Evolutionary conservation across 805 yeast genomes (phyloP), one percentile per base, ranked within the genome.

Genomic region (Saccharomycopsis amapae): DNA sequence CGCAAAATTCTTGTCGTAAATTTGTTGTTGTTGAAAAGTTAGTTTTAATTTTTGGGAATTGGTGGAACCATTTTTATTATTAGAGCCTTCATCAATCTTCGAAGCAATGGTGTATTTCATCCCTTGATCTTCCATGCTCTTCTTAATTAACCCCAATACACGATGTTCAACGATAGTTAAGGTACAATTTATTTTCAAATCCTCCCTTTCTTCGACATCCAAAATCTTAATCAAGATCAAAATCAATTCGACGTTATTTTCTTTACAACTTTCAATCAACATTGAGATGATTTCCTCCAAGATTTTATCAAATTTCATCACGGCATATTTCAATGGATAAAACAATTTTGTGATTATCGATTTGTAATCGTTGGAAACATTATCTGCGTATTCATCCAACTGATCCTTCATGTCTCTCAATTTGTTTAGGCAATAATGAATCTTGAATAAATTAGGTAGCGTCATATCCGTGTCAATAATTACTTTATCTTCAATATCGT

Each of bases 371-470:
- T 76, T 66, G 1, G 75, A 65, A 7, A 64, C 60, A 51, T 51
- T 66, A 57, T 49, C 64, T 26, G 85, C 71, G 61, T 82, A 71
- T n/a, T 62, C 64, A 47, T 69, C 69, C 44, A 89, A 71, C 58
- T 81, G 84, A 53, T 90, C 97, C 52, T 73, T 77, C 54, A 89
- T 78, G 61, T 87, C 90, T 43, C 94, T 71, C 17, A 86, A 75
- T 56, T 74, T 74, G 39, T 79, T 81, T 48, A 90, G 69, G 50
- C 73, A 67, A 60, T 71, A 85, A 62, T 90, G 97, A 10, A 84
- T 76, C 20, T 70, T 58, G 40, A 87, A 66, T 24, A 90, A 62
- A 51, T 75, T 72, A 6, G 78, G 74, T 56, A 81, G 65, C 5
- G 68, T 62, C 25, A 64, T 64, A 19, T 69, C 75, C n/a, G 70